Percentiles rank a stretch among this genome's conserved stretches.
Evolutionary conservation across 2,329 filamentous ascomycete species (phyloP).

Genomic region (Neonectria coccinea): DNA sequence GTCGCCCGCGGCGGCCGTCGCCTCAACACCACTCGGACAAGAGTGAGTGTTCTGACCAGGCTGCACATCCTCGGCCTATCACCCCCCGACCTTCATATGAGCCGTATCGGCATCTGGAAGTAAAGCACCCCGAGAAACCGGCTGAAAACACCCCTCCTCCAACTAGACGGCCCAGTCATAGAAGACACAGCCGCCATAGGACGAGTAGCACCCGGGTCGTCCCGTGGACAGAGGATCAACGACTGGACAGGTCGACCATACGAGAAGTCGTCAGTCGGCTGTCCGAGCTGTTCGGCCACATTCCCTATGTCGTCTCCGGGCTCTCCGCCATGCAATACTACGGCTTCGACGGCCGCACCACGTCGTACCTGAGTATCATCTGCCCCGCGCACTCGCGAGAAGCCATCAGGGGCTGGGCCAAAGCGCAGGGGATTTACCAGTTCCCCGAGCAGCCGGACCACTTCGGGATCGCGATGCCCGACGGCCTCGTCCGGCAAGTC

Average conservation of each 20-base stretch:
- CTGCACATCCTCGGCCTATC: conserved; percentile 18
- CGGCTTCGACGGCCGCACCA: conserved; percentile 50
- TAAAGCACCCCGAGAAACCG: conserved; percentile 14
- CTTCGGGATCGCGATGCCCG: conserved; percentile 52
- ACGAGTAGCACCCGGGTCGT: conserved; percentile 22
- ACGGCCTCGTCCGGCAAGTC: conserved; percentile 49
- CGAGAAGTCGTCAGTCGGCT: conserved; percentile 55
- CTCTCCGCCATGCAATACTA: conserved; percentile 58
- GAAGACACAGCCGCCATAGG: background rate
- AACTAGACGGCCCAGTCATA: conserved; percentile 16
- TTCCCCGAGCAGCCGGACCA: conserved; percentile 45
- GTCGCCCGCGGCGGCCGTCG: background rate
- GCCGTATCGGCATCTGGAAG: conserved; percentile 20
- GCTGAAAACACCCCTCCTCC: conserved; percentile 7
- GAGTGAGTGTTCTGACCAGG: background rate
- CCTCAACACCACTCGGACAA: conserved; percentile 4
- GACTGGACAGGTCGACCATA: conserved; percentile 49
- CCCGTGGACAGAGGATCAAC: conserved; percentile 14
- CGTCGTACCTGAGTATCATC: conserved; percentile 54
- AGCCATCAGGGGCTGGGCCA: conserved; percentile 57
- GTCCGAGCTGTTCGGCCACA: conserved; percentile 54
- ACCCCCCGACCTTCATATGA: conserved; percentile 22
- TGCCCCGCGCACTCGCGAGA: conserved; percentile 53
- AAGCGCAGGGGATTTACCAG: conserved; percentile 47
- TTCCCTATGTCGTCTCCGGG: conserved; percentile 61